Evolutionary conservation across 2,329 filamentous ascomycete genomes (phyloP).

Genomic region (Macrophomina pseudophaseolina): DNA sequence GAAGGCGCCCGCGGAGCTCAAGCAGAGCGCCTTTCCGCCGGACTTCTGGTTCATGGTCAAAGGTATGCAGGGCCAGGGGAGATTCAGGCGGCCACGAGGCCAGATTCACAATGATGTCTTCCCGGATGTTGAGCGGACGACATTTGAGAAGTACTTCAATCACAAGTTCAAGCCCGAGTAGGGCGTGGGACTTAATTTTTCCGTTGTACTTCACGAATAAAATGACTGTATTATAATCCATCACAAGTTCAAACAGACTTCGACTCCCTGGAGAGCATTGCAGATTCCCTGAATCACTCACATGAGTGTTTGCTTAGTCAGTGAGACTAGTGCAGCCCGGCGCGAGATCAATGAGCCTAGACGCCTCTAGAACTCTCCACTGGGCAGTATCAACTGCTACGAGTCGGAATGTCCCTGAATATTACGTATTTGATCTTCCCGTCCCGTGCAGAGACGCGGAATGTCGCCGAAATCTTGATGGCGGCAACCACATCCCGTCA

Average conservation of each 20-base stretch:
- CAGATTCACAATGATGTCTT: conserved; percentile 32
- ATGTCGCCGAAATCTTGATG: too few relatives aligned
- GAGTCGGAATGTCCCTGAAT: too few relatives aligned
- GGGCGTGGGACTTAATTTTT: neutral
- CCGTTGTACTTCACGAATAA: neutral
- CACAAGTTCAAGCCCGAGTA: conserved; percentile 2
- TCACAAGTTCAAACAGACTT: neutral
- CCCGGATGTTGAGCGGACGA: conserved; percentile 20
- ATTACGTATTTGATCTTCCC: too few relatives aligned
- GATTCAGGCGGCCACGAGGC: conserved; percentile 31
- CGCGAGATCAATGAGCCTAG: too few relatives aligned
- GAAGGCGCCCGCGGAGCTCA: conserved; percentile 30
- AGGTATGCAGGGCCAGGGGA: conserved; percentile 32
- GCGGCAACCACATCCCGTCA: too few relatives aligned
- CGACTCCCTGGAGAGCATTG: neutral
- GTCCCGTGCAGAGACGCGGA: too few relatives aligned
- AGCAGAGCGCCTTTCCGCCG: conserved; percentile 30
- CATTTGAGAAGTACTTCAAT: conserved; percentile 20
- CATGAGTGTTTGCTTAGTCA: too few relatives aligned
- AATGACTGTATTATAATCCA: neutral
- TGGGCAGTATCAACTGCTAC: too few relatives aligned
- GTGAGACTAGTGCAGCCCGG: too few relatives aligned
- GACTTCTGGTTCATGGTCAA: conserved; percentile 38
- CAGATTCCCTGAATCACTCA: neutral
- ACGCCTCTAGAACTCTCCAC: too few relatives aligned